These are phyloP conservation scores for Kodamaea kaohsiungensis DNA, from an alignment of 805 yeast species.

Conservation along the genomic window DNA sequence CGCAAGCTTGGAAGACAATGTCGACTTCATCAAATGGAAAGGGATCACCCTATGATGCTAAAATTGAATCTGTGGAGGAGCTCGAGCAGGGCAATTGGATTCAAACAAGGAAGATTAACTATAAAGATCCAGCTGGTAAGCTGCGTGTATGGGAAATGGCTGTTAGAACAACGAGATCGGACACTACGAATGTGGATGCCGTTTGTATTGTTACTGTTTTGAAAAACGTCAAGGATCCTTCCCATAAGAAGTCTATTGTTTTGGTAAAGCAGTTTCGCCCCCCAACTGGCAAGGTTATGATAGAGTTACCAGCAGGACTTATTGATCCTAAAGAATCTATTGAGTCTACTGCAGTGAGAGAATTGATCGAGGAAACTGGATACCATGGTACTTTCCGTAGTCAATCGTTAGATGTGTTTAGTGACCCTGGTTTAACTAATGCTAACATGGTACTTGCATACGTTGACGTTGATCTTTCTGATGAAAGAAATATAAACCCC, in stretches of 20 bases:
- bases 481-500: constrained; percentile 68
- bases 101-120: constrained; percentile 62
- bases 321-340: constrained; percentile 81
- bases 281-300: constrained; percentile 83
- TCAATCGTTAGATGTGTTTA: constrained; percentile 44
- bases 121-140: constrained; percentile 69
- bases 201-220: constrained; percentile 85
- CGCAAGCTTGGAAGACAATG: not conserved
- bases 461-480: constrained; percentile 70
- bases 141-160: constrained; percentile 90
- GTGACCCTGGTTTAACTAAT: constrained; percentile 86
- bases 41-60: constrained; percentile 39
- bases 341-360: constrained; percentile 82
- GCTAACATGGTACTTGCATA: constrained; percentile 82
- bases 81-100: constrained; percentile 46
- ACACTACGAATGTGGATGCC: constrained; percentile 68
- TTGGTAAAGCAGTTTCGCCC: constrained; percentile 92
- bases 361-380: constrained; percentile 90
- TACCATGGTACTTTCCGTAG: constrained; percentile 64
- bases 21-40: constrained; percentile 1
- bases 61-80: constrained; percentile 32
- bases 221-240: constrained; percentile 44
- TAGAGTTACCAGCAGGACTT: constrained; percentile 95
- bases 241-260: constrained; percentile 41
- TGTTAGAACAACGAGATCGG: constrained; percentile 70